Evolutionary conservation across 257 asterid species (phyloP).

Genomic region (Capsicum baccatum): DNA sequence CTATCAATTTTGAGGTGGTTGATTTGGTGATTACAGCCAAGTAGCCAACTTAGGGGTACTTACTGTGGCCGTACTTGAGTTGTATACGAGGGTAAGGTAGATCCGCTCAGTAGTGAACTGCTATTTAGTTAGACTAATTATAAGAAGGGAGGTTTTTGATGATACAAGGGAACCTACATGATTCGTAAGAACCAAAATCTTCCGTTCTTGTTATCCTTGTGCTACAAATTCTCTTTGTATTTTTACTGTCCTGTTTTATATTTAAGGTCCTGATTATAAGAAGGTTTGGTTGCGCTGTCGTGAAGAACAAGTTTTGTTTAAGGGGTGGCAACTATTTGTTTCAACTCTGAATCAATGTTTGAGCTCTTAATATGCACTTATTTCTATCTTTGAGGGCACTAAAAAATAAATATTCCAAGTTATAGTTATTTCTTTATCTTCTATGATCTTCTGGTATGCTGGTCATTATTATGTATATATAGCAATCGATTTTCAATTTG

Average conservation of each 20-base stretch:
- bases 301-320: background rate
- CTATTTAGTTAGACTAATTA: background rate
- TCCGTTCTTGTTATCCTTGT: background rate
- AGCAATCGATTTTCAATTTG: background rate
- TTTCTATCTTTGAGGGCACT: background rate
- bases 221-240: background rate
- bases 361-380: background rate
- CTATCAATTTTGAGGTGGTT: background rate
- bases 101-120: background rate
- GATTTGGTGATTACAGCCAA: constrained; percentile 1
- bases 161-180: background rate
- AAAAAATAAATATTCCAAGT: background rate
- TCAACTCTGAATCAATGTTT: background rate
- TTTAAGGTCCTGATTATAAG: background rate
- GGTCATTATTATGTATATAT: background rate
- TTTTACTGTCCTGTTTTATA: background rate
- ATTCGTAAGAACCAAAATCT: background rate
- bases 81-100: background rate
- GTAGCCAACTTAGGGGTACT: background rate
- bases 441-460: background rate
- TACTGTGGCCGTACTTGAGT: constrained; percentile 5
- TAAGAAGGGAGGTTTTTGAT: background rate
- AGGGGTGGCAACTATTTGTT: background rate
- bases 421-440: background rate
- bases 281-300: background rate